Base-by-base conservation (phyloP, 108 stramenopile species). In the Cyclostephanos tholiformis region DNA sequence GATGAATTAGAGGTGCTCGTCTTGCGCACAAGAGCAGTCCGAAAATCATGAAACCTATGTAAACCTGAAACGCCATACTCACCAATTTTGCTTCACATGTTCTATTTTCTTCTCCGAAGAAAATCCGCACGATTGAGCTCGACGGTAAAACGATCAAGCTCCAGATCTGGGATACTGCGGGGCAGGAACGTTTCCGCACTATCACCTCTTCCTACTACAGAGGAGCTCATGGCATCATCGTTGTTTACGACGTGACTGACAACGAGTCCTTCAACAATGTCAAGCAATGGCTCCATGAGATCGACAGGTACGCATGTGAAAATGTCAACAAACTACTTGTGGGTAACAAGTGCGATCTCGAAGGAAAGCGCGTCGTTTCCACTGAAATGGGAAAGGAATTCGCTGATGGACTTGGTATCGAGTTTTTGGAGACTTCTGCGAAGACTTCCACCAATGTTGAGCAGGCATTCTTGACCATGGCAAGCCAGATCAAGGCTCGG, bases 201-300 rank as follows among this genome's bases (percentile, higher is more conserved):
- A 97, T 97, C 71, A 94, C 96, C 23, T 83, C 85, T 36, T 85
- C 86, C 30, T 97, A 97, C 77, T 97, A 96, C 88, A 84, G 96
- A 59, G 96, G 91, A 71, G 97, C 90, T 11, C 97, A 98, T 66
- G 98, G 98, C 46, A 98, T 98, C 74, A 97, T 99, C 65, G 95
- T 99, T 69, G 98, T 99, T 29, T 99, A 97, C 79, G 98, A 99
- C 71, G 94, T 97, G 9, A 99, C 98, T 19, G 93, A 95, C 72
- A 82, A 86, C 27, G 98, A 99, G 74, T 96, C 97, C 26, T 98
- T 99, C 90, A 96, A 97, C 73, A 98, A 99, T 74, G 98, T 94
- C 23, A 98, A 98, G 90, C 96, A 97, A 79, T 99, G 99, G 99
- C 87, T 99, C 41, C 96, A 99, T 77, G 99, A 99, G 82, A 98